Percentiles rank a stretch among this genome's conserved stretches.
Conservation (phyloP, 164 flowering plant species). For the Akebia trifoliata region DNA sequence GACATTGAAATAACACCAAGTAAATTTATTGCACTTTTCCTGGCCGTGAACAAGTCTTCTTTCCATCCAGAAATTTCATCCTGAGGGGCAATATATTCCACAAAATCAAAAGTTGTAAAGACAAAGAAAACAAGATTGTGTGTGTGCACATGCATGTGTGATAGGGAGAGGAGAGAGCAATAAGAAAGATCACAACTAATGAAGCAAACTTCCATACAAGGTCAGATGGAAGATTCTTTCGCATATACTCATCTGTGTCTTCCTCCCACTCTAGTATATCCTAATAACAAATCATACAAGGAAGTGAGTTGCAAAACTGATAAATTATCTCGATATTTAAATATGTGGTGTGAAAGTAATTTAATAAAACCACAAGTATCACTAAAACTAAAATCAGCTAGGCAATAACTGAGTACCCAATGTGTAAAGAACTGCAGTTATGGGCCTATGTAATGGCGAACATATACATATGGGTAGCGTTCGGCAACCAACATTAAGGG, state of each 20-base stretch:
- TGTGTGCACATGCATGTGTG: background rate
- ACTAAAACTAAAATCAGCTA: too few species aligned
- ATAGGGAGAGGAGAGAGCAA: conserved; percentile 1
- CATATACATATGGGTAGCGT: too few species aligned
- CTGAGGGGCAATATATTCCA: conserved; percentile 26
- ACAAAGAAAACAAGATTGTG: background rate
- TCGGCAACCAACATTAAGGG: too few species aligned
- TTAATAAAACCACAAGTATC: background rate
- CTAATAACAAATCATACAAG: conserved; percentile 28
- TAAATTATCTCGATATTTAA: conserved; percentile 5
- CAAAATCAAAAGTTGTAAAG: background rate
- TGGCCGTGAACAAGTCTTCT: conserved; percentile 68
- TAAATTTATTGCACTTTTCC: conserved; percentile 81
- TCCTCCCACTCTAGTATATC: conserved; percentile 81
- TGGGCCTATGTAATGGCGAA: too few species aligned
- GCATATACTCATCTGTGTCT: conserved; percentile 71
- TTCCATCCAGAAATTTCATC: conserved; percentile 81
- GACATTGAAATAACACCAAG: conserved; percentile 78
- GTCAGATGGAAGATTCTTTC: conserved; percentile 81
- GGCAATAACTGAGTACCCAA: too few species aligned
- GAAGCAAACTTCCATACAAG: conserved; percentile 41
- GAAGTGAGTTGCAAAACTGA: background rate
- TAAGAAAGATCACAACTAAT: background rate
- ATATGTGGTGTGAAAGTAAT: background rate
- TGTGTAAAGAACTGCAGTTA: too few species aligned